phyloP scores from a whole-genome alignment of 225 moss, liverwort and hornwort genomes.

The Anthoceros angustus region DNA sequence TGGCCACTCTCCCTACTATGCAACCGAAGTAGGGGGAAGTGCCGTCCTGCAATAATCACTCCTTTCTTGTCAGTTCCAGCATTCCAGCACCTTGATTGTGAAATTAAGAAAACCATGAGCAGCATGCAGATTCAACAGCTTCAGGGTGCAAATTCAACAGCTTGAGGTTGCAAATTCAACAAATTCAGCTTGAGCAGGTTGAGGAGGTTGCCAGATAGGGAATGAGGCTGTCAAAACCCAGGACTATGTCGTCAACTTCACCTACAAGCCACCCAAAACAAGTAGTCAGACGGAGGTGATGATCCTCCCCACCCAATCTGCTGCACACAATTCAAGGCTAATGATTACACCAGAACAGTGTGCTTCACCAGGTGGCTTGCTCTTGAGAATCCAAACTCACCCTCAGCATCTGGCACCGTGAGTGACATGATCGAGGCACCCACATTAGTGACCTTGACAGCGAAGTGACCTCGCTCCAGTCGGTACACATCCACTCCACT shows the following conservation, averaged over 20 bases:
- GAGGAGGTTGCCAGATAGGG: slow-evolving; percentile 51
- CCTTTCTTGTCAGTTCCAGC: neutral
- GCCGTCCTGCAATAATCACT: slow-evolving; percentile 25
- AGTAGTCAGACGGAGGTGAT: neutral
- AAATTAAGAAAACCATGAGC: neutral
- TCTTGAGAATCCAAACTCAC: slow-evolving; percentile 7
- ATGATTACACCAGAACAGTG: too few species aligned
- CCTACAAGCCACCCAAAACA: slow-evolving; percentile 21
- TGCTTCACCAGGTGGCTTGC: neutral
- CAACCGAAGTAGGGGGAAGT: slow-evolving; percentile 76
- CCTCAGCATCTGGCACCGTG: slow-evolving; percentile 39
- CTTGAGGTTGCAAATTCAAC: neutral
- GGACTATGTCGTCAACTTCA: slow-evolving; percentile 50
- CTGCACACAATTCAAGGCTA: neutral
- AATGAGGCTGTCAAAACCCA: slow-evolving; percentile 62
- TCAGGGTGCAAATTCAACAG: neutral
- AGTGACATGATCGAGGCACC: slow-evolving; percentile 39
- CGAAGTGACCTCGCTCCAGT: slow-evolving; percentile 30
- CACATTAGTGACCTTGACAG: slow-evolving; percentile 39
- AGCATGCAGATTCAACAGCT: slow-evolving; percentile 11
- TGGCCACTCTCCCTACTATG: slow-evolving; percentile 71
- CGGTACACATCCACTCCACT: slow-evolving; percentile 34
- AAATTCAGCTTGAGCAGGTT: neutral
- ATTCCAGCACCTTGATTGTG: neutral
- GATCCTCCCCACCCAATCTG: too few species aligned